Conservation (phyloP, 1,284 basidiomycete species). For the Cryptococcus floricola region DNA sequence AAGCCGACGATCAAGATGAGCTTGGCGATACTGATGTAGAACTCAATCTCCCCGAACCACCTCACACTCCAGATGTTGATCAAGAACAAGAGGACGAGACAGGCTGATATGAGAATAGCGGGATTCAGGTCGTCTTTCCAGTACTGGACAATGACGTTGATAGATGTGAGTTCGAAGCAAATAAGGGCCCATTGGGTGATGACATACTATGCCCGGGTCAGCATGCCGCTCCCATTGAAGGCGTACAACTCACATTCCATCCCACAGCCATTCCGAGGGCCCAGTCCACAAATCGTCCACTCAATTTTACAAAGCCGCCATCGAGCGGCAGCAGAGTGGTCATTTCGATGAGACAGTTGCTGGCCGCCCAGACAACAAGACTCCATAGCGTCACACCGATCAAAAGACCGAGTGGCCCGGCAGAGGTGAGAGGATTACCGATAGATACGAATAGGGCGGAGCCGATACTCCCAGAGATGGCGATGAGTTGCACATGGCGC, state of each 20-base stretch:
- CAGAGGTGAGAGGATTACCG: constrained; percentile 16
- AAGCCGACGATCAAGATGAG: constrained; percentile 36
- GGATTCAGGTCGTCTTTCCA: constrained; percentile 25
- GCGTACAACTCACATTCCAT: constrained; percentile 25
- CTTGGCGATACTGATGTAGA: constrained; percentile 38
- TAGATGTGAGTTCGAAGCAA: constrained; percentile 24
- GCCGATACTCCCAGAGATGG: constrained; percentile 24
- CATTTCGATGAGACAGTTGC: constrained; percentile 27
- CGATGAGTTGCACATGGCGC: constrained; percentile 24
- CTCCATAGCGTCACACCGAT: constrained; percentile 21
- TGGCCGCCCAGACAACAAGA: constrained; percentile 18
- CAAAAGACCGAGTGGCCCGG: constrained; percentile 20
- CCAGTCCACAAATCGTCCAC: constrained; percentile 18
- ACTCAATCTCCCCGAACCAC: constrained; percentile 33
- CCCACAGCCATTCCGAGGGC: constrained; percentile 18
- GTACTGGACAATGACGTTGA: constrained; percentile 35
- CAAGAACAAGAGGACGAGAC: constrained; percentile 19
- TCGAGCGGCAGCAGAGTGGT: constrained; percentile 22
- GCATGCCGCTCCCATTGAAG: constrained; percentile 2
- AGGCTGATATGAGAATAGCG: constrained; percentile 28
- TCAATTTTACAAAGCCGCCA: constrained; percentile 18
- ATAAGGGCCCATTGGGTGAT: constrained; percentile 26
- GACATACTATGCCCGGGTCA: constrained; percentile 9
- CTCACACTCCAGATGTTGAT: constrained; percentile 29
- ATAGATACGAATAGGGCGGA: constrained; percentile 23